Base-by-base conservation (phyloP, 2,329 filamentous ascomycete species). In the Kalaharituber pfeilii region DNA sequence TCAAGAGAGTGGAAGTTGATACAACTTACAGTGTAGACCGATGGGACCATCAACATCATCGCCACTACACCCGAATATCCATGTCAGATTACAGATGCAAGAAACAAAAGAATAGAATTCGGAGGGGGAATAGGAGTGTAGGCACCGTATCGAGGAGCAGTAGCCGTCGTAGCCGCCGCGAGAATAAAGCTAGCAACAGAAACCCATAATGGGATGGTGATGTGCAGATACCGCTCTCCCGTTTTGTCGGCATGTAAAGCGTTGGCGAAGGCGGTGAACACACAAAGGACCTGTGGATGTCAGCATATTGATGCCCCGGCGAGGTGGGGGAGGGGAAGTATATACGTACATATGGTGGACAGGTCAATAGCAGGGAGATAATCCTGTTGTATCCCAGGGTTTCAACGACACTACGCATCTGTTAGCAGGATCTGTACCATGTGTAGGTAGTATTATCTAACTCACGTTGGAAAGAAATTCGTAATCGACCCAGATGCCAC, bases 221-320 rank as follows among this genome's bases (percentile, higher is more conserved):
- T 74, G 66, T 86, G 83, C 65, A 76, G 77, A 66, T 79, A 86
- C 4, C 82, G 75, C 67, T 86, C 82, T 20, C 80, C 80, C 0
- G 79, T 83, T 42, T 72, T 74, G 66, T 86, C 83, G 15, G 82
- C 80, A 65, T 85, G 80, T 73, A 77, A 80, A 3, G 82, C 78
- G 60, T 84, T 84, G 44, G 72, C 54, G 59, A 80, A 78, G 1
- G 79, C 77, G 0, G 75, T 77, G 44, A 83, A 73, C 28, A 79
- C 73, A 50, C 72, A 74, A 11, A 82, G 70, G 2, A 68, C 59
- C 60, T 63, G 36, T 13, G 42, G 42, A 47, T 15, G 42, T 15
- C 24, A 13, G 53, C 5, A 53, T 49, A 18, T 5, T 33, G 24
- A 50, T 52, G 33, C 55, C 29, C 22, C 13, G 3, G 30, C 9